These are phyloP conservation scores for Aspergillus avenaceus DNA, from an alignment of 495 filamentous ascomycete genomes.

Conservation along the genomic window DNA sequence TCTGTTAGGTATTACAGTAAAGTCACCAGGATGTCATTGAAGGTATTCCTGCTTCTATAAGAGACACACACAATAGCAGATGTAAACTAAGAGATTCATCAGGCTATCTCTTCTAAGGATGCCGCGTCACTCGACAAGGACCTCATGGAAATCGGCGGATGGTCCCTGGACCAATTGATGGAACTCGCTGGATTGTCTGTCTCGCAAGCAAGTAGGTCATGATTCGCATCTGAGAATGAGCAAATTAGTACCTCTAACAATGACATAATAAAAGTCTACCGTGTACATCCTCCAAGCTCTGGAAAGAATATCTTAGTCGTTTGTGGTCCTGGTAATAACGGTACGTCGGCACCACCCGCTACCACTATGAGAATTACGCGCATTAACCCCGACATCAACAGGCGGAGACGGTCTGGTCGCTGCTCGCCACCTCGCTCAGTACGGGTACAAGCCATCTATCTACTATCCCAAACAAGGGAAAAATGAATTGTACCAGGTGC, in stretches of 20 bases:
- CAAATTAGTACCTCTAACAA: background rate
- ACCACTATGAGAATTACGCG: background rate
- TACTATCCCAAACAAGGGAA: constrained; percentile 92
- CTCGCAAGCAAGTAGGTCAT: constrained; percentile 71
- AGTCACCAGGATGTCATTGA: constrained; percentile 39
- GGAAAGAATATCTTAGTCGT: constrained; percentile 78
- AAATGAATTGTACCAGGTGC: constrained; percentile 82
- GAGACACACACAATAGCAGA: background rate
- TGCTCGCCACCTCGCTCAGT: constrained; percentile 90
- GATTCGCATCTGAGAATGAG: background rate
- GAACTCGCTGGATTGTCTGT: constrained; percentile 92
- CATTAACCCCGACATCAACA: constrained; percentile 17
- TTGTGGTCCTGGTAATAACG: constrained; percentile 93
- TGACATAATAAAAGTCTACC: constrained; percentile 59
- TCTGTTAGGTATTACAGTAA: constrained; percentile 23
- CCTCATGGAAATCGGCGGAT: constrained; percentile 88
- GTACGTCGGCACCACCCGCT: constrained; percentile 36
- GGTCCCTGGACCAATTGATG: constrained; percentile 96
- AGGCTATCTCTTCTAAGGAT: constrained; percentile 85
- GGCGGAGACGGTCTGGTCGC: constrained; percentile 95
- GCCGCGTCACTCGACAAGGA: constrained; percentile 87
- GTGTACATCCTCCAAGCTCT: constrained; percentile 69
- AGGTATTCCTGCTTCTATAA: constrained; percentile 18
- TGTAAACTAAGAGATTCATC: background rate
- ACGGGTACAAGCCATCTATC: constrained; percentile 82